These are phyloP conservation scores for Teunomyces gatunensis DNA, from an alignment of 805 yeast genomes.

Conservation along the genomic window DNA sequence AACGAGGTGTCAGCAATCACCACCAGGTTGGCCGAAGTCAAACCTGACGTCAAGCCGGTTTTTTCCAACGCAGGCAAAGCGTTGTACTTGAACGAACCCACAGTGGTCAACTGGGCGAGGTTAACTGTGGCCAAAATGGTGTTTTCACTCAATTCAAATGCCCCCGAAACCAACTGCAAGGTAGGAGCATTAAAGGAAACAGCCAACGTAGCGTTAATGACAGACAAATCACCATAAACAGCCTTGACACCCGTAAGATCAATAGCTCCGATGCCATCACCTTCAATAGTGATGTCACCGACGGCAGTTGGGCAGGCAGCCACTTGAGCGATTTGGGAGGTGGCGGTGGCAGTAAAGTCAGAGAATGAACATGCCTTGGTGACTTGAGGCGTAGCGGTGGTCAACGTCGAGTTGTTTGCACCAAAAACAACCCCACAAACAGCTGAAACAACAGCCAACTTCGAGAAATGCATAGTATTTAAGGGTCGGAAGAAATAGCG, in stretches of 20 bases:
- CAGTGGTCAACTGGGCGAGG: constrained; percentile 76
- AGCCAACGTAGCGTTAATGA: constrained; percentile 65
- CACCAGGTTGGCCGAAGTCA: constrained; percentile 70
- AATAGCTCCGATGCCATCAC: constrained; percentile 56
- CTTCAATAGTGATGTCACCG: constrained; percentile 74
- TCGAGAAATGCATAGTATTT: constrained; percentile 53
- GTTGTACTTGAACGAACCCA: constrained; percentile 74
- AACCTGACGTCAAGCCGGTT: constrained; percentile 65
- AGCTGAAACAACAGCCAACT: constrained; percentile 48
- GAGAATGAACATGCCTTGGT: constrained; percentile 59
- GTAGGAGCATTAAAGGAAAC: constrained; percentile 72
- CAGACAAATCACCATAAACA: constrained; percentile 71
- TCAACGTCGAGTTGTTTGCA: constrained; percentile 45
- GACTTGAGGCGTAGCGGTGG: constrained; percentile 55
- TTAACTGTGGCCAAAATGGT: constrained; percentile 66
- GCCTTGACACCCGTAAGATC: constrained; percentile 72
- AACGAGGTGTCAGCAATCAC: constrained; percentile 72
- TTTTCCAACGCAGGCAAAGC: constrained; percentile 81
- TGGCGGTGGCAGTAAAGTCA: constrained; percentile 70
- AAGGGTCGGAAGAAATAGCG: constrained; percentile 8
- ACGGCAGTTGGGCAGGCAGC: constrained; percentile 73
- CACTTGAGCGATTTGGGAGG: constrained; percentile 71
- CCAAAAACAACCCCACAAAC: constrained; percentile 46
- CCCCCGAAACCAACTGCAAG: constrained; percentile 71
- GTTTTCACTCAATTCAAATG: constrained; percentile 58